Conservation (phyloP, 208 protist genomes). For the Trypanosoma congolense region DNA sequence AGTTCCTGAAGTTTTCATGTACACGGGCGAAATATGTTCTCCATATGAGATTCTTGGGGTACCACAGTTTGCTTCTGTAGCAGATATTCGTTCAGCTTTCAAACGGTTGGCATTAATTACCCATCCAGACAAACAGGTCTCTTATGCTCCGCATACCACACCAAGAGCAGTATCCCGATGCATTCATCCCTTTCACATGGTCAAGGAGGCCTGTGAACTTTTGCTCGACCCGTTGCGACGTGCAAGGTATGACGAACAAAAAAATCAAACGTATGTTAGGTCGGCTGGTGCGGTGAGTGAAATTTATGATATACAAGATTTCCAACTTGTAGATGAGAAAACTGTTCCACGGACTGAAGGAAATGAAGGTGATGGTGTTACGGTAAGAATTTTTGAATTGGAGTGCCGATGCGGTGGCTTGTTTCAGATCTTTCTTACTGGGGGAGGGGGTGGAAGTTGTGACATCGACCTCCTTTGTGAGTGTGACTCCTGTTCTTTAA, state of each 20-base stretch:
- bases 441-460: neutral
- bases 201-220: constrained; percentile 65
- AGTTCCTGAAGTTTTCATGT: too few species aligned
- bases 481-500: constrained; percentile 80
- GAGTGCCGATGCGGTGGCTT: constrained; percentile 78
- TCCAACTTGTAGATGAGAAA: constrained; percentile 25
- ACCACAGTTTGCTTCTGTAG: constrained; percentile 23
- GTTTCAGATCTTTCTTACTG: constrained; percentile 56
- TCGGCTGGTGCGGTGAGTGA: constrained; percentile 54
- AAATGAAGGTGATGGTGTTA: neutral
- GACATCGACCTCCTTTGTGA: constrained; percentile 26
- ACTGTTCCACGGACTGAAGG: constrained; percentile 2
- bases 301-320: constrained; percentile 46
- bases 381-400: constrained; percentile 43
- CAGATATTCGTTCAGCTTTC: constrained; percentile 63
- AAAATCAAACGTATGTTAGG: constrained; percentile 32
- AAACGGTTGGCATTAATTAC: constrained; percentile 52
- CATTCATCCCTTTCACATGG: constrained; percentile 35
- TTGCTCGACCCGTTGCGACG: constrained; percentile 59
- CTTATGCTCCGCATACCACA: neutral
- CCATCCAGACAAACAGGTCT: constrained; percentile 60
- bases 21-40: too few species aligned
- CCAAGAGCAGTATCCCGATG: neutral
- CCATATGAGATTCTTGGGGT: constrained; percentile 65
- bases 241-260: constrained; percentile 40